Evolutionary conservation across 2,329 filamentous ascomycete species (phyloP).

Genomic region (Colletotrichum ledebouriae): DNA sequence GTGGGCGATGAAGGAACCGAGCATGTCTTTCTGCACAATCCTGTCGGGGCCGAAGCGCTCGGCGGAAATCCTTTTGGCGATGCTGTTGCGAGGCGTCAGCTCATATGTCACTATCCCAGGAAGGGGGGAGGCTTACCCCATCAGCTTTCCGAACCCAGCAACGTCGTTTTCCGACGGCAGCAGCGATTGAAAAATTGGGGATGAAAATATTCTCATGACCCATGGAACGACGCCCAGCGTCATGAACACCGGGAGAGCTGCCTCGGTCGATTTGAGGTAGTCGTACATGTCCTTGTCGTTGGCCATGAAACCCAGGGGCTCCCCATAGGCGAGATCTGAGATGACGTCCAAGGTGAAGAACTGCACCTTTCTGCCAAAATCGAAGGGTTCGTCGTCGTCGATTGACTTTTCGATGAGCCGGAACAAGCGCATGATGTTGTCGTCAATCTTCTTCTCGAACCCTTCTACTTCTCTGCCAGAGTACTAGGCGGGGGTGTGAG

Average conservation of each 20-base stretch:
- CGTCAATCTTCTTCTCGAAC: constrained; percentile 63
- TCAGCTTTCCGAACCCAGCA: constrained; percentile 55
- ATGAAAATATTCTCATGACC: constrained; percentile 55
- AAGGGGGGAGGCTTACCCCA: constrained; percentile 57
- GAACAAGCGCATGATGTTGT: constrained; percentile 60
- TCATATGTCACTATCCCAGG: constrained; percentile 42
- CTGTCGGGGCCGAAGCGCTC: constrained; percentile 59
- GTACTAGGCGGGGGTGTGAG: constrained; percentile 49
- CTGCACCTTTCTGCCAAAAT: constrained; percentile 61
- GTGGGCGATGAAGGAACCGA: constrained; percentile 57
- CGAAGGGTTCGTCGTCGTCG: constrained; percentile 56
- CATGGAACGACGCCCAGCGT: constrained; percentile 57
- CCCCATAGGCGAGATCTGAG: constrained; percentile 63
- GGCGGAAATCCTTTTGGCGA: constrained; percentile 59
- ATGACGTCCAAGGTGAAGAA: constrained; percentile 69
- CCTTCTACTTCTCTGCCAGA: constrained; percentile 65
- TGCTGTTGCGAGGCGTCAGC: constrained; percentile 47
- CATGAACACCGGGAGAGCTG: constrained; percentile 58
- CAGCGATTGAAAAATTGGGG: constrained; percentile 55
- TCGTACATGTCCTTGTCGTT: constrained; percentile 61
- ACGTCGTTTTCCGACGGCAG: constrained; percentile 56
- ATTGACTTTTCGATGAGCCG: constrained; percentile 57
- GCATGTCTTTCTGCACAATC: constrained; percentile 64
- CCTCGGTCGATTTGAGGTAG: constrained; percentile 59
- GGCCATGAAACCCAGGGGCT: constrained; percentile 61